These are phyloP conservation scores for Pulveroboletus sp. DNA, from an alignment of 768 basidiomycete species.

Conservation along the genomic window DNA sequence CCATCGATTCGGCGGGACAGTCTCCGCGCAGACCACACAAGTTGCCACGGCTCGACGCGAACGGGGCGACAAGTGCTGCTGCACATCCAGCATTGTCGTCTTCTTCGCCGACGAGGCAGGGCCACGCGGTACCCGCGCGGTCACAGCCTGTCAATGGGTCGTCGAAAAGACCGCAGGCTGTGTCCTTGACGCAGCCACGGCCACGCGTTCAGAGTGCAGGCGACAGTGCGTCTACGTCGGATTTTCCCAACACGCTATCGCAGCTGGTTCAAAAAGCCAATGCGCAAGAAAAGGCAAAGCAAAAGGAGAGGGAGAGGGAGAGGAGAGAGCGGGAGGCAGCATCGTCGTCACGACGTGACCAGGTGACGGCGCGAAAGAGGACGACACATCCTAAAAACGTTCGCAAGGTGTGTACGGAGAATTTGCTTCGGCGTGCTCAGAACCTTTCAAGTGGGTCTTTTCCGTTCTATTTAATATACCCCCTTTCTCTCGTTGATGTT, in stretches of 20 bases:
- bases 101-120: background rate
- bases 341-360: too few species aligned
- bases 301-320: background rate
- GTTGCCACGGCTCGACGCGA: slow-evolving; percentile 16
- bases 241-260: slow-evolving; percentile 15
- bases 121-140: slow-evolving; percentile 3
- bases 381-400: slow-evolving; percentile 4
- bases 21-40: slow-evolving; percentile 16
- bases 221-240: slow-evolving; percentile 13
- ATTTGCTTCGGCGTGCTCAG: slow-evolving; percentile 18
- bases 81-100: background rate
- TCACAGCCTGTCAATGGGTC: slow-evolving; percentile 11
- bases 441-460: slow-evolving; percentile 13
- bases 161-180: background rate
- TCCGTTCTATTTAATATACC: background rate
- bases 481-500: background rate
- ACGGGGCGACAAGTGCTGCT: background rate
- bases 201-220: background rate
- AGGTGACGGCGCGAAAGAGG: slow-evolving; percentile 14
- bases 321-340: background rate
- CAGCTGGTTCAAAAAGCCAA: slow-evolving; percentile 11
- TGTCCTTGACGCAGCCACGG: background rate
- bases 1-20: background rate
- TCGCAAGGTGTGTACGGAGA: slow-evolving; percentile 9
- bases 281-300: slow-evolving; percentile 7